These are phyloP conservation scores for Schizosaccharomyces lindneri DNA, from an alignment of 805 yeast genomes.

Conservation along the genomic window DNA sequence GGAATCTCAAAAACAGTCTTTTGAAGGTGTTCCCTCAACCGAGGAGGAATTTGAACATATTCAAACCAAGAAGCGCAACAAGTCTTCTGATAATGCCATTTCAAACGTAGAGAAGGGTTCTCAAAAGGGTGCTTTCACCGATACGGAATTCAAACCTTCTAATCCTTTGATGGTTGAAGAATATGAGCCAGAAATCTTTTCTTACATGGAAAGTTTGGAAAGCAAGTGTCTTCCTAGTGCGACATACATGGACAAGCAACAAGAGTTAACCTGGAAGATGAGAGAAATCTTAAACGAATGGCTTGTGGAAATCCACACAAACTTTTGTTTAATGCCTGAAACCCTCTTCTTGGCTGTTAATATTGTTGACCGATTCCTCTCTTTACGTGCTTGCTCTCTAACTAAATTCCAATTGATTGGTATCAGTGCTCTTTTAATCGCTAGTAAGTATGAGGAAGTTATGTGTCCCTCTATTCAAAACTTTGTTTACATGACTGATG, in stretches of 20 bases:
- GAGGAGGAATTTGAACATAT: neutral
- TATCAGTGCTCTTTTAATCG: conserved; percentile 78
- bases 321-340: conserved; percentile 75
- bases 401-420: conserved; percentile 80
- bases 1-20: neutral
- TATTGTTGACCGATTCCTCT: conserved; percentile 69
- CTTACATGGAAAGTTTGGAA: conserved; percentile 54
- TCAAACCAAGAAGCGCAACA: neutral
- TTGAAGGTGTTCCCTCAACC: neutral
- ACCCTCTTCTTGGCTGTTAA: conserved; percentile 71
- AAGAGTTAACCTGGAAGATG: conserved; percentile 77
- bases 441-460: conserved; percentile 89
- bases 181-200: conserved; percentile 59
- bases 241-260: conserved; percentile 59
- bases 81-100: neutral
- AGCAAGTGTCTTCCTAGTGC: conserved; percentile 48
- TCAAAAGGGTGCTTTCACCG: neutral
- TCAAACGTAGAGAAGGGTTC: neutral
- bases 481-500: conserved; percentile 76
- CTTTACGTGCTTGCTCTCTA: conserved; percentile 50
- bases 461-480: conserved; percentile 85
- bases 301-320: conserved; percentile 83
- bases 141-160: neutral
- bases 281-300: conserved; percentile 72
- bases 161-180: conserved; percentile 65